Percentiles rank a stretch among this genome's conserved stretches.
These are phyloP conservation scores for Tetrastigma voinierianum DNA, from an alignment of 164 flowering plant genomes.

Conservation along the genomic window DNA sequence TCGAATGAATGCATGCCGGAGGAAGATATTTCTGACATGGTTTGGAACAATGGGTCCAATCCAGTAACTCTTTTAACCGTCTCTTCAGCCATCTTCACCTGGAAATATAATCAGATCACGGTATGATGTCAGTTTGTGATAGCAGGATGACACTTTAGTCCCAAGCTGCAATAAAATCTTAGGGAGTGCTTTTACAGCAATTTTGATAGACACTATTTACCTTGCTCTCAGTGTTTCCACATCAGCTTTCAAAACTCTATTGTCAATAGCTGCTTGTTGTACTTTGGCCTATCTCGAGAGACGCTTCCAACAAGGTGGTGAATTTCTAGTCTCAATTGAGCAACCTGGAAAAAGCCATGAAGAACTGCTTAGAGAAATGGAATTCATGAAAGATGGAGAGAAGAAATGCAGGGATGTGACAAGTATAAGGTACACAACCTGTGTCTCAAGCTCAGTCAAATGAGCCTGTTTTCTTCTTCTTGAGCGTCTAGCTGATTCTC, in stretches of 20 bases:
- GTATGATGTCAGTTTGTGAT: not conserved
- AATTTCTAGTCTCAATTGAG: conserved; percentile 76
- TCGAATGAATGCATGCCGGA: conserved; percentile 45
- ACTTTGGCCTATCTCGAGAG: conserved; percentile 70
- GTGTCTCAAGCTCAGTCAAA: conserved; percentile 86
- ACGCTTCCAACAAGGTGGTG: conserved; percentile 68
- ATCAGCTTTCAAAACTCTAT: conserved; percentile 94
- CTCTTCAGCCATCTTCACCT: conserved; percentile 98
- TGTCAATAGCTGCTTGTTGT: conserved; percentile 90
- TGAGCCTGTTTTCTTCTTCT: conserved; percentile 98
- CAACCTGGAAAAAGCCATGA: conserved; percentile 45
- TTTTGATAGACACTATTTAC: conserved; percentile 29
- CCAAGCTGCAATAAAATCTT: too few relatives aligned
- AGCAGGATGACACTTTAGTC: not conserved
- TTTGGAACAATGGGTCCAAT: conserved; percentile 62
- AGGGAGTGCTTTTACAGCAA: too few relatives aligned
- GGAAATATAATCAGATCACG: conserved; percentile 10
- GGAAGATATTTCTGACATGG: conserved; percentile 62
- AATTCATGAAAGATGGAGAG: not conserved
- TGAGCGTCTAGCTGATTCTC: conserved; percentile 95
- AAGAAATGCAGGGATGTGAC: not conserved
- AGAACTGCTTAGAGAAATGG: not conserved
- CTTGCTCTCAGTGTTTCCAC: conserved; percentile 97
- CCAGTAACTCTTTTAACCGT: conserved; percentile 83
- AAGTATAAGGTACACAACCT: conserved; percentile 35